These are phyloP conservation scores for Glycine soja DNA, from an alignment of 306 rosid species.

Conservation along the genomic window DNA sequence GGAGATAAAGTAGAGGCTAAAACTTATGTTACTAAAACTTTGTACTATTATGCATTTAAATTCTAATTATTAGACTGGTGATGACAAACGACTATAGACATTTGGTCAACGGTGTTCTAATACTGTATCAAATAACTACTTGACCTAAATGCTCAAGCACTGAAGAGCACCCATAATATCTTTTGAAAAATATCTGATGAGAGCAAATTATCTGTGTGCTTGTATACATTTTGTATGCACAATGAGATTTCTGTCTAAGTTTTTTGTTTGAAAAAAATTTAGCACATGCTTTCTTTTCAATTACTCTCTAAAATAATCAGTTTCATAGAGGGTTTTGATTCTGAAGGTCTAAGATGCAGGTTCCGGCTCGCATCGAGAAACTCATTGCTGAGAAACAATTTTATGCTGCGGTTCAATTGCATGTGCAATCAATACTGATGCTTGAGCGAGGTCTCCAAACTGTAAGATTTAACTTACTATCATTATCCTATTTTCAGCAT, in stretches of 20 bases:
- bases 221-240: conserved; percentile 29
- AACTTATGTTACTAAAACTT: conserved; percentile 15
- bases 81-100: conserved; percentile 6
- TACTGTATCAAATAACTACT: conserved; percentile 11
- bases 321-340: conserved; percentile 40
- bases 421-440: conserved; percentile 86
- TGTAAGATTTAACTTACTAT: conserved; percentile 60
- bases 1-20: conserved; percentile 30
- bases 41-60: conserved; percentile 27
- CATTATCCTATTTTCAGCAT: conserved; percentile 30
- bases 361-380: conserved; percentile 93
- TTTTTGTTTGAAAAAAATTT: conserved; percentile 22
- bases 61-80: conserved; percentile 18
- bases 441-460: conserved; percentile 97
- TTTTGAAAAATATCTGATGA: conserved; percentile 15
- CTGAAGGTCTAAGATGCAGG: conserved; percentile 63
- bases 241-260: background rate
- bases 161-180: conserved; percentile 18
- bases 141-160: conserved; percentile 40
- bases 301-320: conserved; percentile 23
- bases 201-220: conserved; percentile 26
- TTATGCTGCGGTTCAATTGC: conserved; percentile 96
- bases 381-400: conserved; percentile 90
- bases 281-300: conserved; percentile 26
- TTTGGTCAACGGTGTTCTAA: conserved; percentile 19